Base-by-base conservation (phyloP, 2,329 filamentous ascomycete genomes). In the Gnomoniopsis sp. region DNA sequence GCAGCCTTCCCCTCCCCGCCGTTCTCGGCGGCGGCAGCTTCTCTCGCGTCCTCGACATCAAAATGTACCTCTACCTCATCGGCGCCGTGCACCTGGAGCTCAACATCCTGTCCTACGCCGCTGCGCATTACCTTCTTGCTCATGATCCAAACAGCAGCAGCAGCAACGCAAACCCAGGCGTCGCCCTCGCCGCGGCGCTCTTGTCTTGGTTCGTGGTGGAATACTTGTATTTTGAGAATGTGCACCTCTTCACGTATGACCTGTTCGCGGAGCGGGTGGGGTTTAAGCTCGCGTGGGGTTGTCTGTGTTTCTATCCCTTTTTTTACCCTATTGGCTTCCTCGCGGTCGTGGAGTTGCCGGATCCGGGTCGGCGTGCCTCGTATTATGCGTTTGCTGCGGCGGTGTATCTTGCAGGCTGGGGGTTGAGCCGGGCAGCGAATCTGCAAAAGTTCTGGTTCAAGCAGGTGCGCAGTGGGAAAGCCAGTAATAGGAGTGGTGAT, bases 201-300 rank as follows among this genome's bases (percentile, higher is more conserved):
- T 53, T 60, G n/a, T 53, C 43, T 21, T 60, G 58, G 58, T 60
- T 60, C 26, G 58, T 53, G 23, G 48, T 49, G 43, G 58, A 60
- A 43, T 60, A 60, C 53, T 26, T 60, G 36, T 57, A 36, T 21
- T 60, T 54, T 41, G 58, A 60, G 46, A 53, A 60, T 43, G 58
- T 60, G 33, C 58, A 60, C 49, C 53, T 60, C 4, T 60, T 57
- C 58, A 60, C 58, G 19, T 60, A 60, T 49, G 58, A 60, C 36
- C 46, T 60, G 21, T 57, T 60, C n/a, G 58, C 58, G 49, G 58
- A 60, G 43, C 49, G 34, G 41, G 44, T 60, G 3, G 58, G 58
- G 26, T 38, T 57, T 30, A 60, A 60, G 49, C 58, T 60, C 33
- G 41, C 49, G 30, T 60, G 55, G 41, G 58, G 58, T 2, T 60